Percentiles rank a stretch among this genome's conserved stretches.
These are phyloP conservation scores for Chrysanthemum lavandulifolium DNA, from an alignment of 129 eudicot genomes.

Conservation along the genomic window DNA sequence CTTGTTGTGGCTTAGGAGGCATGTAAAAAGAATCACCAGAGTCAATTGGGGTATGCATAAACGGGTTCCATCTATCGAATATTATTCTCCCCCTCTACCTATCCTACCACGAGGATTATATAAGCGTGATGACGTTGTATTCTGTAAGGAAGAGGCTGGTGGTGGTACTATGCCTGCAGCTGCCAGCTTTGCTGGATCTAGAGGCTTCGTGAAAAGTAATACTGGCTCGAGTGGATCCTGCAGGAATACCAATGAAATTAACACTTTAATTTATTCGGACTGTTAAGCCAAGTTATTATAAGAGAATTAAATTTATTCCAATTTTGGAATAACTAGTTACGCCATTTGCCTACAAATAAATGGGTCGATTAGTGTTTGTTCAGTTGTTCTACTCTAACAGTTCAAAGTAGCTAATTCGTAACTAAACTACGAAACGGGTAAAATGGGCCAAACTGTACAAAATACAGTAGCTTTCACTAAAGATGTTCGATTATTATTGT, in stretches of 20 bases:
- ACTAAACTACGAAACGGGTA: too few relatives aligned
- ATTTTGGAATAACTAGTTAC: too few relatives aligned
- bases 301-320: too few relatives aligned
- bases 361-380: too few relatives aligned
- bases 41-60: conserved; percentile 59
- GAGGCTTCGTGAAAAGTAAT: conserved; percentile 77
- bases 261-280: neutral
- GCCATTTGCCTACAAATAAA: too few relatives aligned
- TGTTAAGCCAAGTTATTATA: too few relatives aligned
- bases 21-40: conserved; percentile 51
- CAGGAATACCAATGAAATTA: conserved; percentile 13
- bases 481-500: too few relatives aligned
- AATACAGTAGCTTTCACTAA: too few relatives aligned
- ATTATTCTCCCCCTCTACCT: conserved; percentile 93
- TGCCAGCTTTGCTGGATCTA: conserved; percentile 65
- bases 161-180: conserved; percentile 87
- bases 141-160: conserved; percentile 35
- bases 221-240: conserved; percentile 92
- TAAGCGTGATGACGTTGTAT: conserved; percentile 33
- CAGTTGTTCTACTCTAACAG: too few relatives aligned
- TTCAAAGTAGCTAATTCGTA: too few relatives aligned
- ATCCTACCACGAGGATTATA: conserved; percentile 62
- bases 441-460: neutral
- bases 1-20: conserved; percentile 52
- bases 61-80: conserved; percentile 84